phyloP scores from a whole-genome alignment of 2,329 filamentous ascomycete genomes.

The Colletotrichum sojae region DNA sequence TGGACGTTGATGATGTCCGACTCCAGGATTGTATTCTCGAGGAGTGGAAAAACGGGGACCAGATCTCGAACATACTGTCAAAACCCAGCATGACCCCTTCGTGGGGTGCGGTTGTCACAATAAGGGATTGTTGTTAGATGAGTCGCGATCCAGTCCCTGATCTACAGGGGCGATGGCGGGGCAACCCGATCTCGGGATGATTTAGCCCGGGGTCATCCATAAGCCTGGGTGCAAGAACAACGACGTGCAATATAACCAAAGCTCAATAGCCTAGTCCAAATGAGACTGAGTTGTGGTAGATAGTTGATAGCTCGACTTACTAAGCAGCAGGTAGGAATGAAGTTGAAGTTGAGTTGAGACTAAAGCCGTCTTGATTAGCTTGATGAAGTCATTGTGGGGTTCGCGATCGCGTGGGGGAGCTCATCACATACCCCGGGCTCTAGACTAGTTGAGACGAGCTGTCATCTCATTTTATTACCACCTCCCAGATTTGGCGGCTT shows the following conservation, averaged over 20 bases:
- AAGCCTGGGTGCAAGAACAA: constrained; percentile 3
- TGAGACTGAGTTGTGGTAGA: too few species aligned
- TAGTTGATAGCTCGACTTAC: too few species aligned
- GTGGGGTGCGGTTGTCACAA: too few species aligned
- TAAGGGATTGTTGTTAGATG: too few species aligned
- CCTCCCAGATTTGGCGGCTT: not conserved
- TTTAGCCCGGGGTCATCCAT: not conserved
- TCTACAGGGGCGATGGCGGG: too few species aligned
- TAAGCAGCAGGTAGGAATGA: not conserved
- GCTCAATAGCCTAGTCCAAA: too few species aligned
- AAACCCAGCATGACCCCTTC: too few species aligned
- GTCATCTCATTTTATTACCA: constrained; percentile 18
- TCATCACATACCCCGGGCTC: not conserved
- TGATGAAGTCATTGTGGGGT: constrained; percentile 27
- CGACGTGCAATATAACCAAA: not conserved
- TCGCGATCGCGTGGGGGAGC: constrained; percentile 6
- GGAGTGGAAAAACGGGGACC: too few species aligned
- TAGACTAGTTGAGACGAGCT: not conserved
- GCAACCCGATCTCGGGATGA: not conserved
- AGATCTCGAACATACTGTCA: too few species aligned
- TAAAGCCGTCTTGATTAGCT: not conserved
- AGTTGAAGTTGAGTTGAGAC: constrained; percentile 5
- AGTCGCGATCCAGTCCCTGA: too few species aligned
- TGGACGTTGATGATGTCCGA: too few species aligned
- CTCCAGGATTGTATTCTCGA: too few species aligned